Base-by-base conservation (phyloP, 768 basidiomycete species). In the Hirschioporus abietinus region DNA sequence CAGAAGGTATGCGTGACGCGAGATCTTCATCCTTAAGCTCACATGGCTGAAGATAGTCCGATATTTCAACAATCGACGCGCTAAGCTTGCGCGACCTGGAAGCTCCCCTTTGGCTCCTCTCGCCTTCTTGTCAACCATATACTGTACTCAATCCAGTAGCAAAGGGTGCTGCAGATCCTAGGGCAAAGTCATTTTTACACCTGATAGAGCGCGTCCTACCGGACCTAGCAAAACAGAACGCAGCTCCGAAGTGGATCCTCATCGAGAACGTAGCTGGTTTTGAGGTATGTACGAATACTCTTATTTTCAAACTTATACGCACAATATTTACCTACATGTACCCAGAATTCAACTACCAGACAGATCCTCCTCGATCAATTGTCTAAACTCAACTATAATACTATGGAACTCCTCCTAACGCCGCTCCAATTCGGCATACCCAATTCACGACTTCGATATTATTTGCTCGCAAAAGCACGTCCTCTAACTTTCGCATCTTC, bases 241-340 rank as follows among this genome's bases (percentile, higher is more conserved):
- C 74, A 4, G 84, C 86, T 65, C 92, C 92, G 5, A 76, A 75
- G 2, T 83, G 82, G 66, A 72, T 93, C 10, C 80, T 93, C 12
- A 79, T 94, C 9, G 92, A 93, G 73, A 93, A 93, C 70, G 92
- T 94, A 3, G 90, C 87, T 10, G 91, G 91, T 8, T 93, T 93
- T 70, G 90, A 92, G 86, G 92, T 91, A 73, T 71, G 75, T 75
- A 62, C 57, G 35, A 35, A 17, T 61, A 17, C 25, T 12, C 66
- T 42, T 42, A 36, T 34, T 59, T 72, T 63, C 66, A 30, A 30
- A 30, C 8, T 3, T 30, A 30, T 30, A 30, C 30, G 8, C 8
- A 30, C 8, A 30, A 30, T 30, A 30, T 30, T 30, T 8, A 30
- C 30, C 30, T 30, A 30, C 30, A 8, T 30, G 30, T 8, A 8